Evolutionary conservation across 2,329 filamentous ascomycete species (phyloP).

Genomic region (Fusarium metavorans): DNA sequence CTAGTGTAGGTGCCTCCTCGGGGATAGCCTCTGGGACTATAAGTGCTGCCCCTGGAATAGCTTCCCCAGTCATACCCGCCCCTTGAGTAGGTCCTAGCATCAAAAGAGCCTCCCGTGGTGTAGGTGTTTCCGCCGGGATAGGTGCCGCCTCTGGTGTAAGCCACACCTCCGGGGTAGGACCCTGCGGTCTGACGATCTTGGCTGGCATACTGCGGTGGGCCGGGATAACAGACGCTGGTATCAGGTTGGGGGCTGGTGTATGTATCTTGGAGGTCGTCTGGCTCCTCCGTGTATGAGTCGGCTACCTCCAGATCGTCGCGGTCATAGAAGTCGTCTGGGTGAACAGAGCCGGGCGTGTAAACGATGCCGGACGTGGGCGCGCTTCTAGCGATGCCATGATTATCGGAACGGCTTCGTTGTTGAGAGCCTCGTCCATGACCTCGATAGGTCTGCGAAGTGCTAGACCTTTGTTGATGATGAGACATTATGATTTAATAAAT

Average conservation of each 20-base stretch:
- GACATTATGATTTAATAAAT: conserved; percentile 15
- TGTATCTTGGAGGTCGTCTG: background rate
- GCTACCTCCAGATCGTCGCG: background rate
- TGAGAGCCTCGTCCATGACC: background rate
- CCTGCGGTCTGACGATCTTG: background rate
- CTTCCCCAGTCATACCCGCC: background rate
- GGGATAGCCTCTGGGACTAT: background rate
- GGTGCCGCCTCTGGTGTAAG: background rate
- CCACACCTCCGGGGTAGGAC: conserved; percentile 3
- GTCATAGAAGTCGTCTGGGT: background rate
- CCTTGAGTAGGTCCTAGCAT: background rate
- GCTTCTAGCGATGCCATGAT: background rate
- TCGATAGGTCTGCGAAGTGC: conserved; percentile 2
- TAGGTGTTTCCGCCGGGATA: background rate
- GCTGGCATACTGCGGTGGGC: conserved; percentile 17
- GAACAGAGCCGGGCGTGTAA: conserved; percentile 3
- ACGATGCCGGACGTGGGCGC: conserved; percentile 2
- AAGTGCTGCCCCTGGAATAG: background rate
- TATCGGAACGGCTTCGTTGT: background rate
- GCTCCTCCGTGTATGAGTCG: conserved; percentile 11
- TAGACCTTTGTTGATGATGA: conserved; percentile 13
- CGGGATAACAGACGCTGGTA: conserved; percentile 19
- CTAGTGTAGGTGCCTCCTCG: conserved; percentile 21
- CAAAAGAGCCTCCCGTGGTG: background rate
- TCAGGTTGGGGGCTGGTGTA: background rate